Evolutionary conservation across 1,284 basidiomycete species (phyloP).

Genomic region (Apiotrichum laibachii): DNA sequence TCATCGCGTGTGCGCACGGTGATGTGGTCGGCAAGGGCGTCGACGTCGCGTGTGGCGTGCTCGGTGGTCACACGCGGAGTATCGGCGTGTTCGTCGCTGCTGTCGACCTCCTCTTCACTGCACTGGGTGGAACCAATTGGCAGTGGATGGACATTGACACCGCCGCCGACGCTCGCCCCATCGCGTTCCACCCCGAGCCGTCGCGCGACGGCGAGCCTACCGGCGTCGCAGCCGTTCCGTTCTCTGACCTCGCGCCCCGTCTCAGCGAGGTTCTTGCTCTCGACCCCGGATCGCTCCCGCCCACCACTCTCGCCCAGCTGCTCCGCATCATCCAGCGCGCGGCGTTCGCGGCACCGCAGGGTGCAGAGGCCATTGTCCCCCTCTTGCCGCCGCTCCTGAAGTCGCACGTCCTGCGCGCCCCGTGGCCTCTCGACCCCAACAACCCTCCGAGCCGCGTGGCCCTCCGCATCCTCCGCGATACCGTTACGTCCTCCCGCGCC

Average conservation of each 20-base stretch:
- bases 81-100: slow-evolving; percentile 34
- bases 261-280: slow-evolving; percentile 31
- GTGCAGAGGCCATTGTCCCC: slow-evolving; percentile 59
- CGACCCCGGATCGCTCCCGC: slow-evolving; percentile 25
- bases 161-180: neutral
- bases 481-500: slow-evolving; percentile 64
- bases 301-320: slow-evolving; percentile 54
- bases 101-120: slow-evolving; percentile 36
- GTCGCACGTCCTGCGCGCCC: slow-evolving; percentile 38
- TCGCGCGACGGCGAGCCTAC: slow-evolving; percentile 12
- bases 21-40: slow-evolving; percentile 15
- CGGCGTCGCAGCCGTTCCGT: slow-evolving; percentile 32
- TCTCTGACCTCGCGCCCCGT: slow-evolving; percentile 37
- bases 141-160: slow-evolving; percentile 23
- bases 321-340: slow-evolving; percentile 64
- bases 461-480: slow-evolving; percentile 61
- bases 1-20: slow-evolving; percentile 10
- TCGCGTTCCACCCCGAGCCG: slow-evolving; percentile 12
- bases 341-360: slow-evolving; percentile 58
- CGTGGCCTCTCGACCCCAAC: slow-evolving; percentile 51
- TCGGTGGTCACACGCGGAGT: slow-evolving; percentile 10
- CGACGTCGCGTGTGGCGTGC: slow-evolving; percentile 11
- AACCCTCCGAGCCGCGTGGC: slow-evolving; percentile 53
- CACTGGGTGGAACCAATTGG: slow-evolving; percentile 30
- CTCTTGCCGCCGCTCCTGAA: slow-evolving; percentile 59